Conservation (phyloP, 2,329 filamentous ascomycete genomes). For the Venturia aucupariae region DNA sequence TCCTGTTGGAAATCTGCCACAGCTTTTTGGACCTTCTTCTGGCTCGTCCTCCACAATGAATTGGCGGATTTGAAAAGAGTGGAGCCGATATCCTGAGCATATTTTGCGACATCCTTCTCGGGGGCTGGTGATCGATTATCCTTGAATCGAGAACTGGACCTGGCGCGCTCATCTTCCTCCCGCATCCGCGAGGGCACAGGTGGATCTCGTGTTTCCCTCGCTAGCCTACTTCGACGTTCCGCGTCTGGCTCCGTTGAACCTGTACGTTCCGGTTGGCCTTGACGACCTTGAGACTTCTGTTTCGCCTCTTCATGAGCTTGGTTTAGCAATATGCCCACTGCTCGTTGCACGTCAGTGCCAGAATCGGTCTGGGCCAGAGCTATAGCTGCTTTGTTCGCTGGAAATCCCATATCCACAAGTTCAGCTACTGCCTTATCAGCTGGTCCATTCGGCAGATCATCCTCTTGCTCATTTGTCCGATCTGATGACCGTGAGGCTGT, state of each 20-base stretch:
- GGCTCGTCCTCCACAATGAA: conserved; percentile 86
- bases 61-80: conserved; percentile 90
- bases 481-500: background rate
- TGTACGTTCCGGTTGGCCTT: conserved; percentile 13
- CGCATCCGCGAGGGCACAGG: conserved; percentile 55
- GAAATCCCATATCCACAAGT: conserved; percentile 90
- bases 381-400: conserved; percentile 68
- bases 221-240: conserved; percentile 15
- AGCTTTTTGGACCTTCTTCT: conserved; percentile 86
- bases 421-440: conserved; percentile 78
- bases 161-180: conserved; percentile 42
- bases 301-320: conserved; percentile 81
- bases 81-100: conserved; percentile 71
- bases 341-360: conserved; percentile 72
- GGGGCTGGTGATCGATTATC: conserved; percentile 49
- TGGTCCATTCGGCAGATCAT: conserved; percentile 32
- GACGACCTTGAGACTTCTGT: conserved; percentile 47
- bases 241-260: background rate
- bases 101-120: conserved; percentile 69
- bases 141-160: conserved; percentile 37
- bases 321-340: conserved; percentile 81
- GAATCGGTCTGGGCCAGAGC: conserved; percentile 73
- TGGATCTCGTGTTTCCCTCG: conserved; percentile 20
- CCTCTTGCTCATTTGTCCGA: conserved; percentile 16
- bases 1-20: conserved; percentile 73